Evolutionary conservation across 768 basidiomycete species (phyloP), one percentile per base, ranked within the genome.

Genomic region (Kwoniella sp.): DNA sequence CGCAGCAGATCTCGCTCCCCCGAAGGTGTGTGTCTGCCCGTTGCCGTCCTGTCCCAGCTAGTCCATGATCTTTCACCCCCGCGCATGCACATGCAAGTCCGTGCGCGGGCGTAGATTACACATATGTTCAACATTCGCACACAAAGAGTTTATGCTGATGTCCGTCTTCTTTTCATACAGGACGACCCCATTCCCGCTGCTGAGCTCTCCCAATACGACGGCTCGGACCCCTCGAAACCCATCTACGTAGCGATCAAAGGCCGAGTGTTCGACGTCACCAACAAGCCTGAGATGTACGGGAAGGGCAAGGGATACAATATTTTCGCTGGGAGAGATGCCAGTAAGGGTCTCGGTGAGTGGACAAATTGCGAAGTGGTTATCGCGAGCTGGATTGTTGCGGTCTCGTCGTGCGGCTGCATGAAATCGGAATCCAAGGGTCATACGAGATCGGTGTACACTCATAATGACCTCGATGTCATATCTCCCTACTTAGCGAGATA

Each of bases 181-280:
- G 83, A 89, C 69, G 89, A 92, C 77, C 89, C 90, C 0, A 90
- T 87, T 82, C 89, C 90, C 0, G 83, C 84, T 17, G 85, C 85
- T 66, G 81, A 90, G 69, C 84, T 98, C 65, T 87, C 84, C 41
- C 68, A 84, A 72, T 93, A 84, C 78, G 87, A 93, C 79, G 94
- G 94, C 20, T 82, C 83, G 0, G 86, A 88, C 67, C 77, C 84
- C 0, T 73, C 80, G 45, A 86, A 86, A 71, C 91, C 92, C 0
- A 91, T 98, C 67, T 93, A 90, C 71, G 89, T 98, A 48, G 89
- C 92, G 30, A 94, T 98, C 83, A 97, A 96, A 85, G 92, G 93
- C 53, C 89, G 88, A 1, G 85, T 97, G 9, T 97, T 96, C 81
- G 93, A 97, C 79, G 95, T 99, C 9, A 83, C 89, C 0, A 82